Evolutionary conservation across 1,139 yeast genomes (phyloP).

Genomic region (Debaryomyces fabryi): DNA sequence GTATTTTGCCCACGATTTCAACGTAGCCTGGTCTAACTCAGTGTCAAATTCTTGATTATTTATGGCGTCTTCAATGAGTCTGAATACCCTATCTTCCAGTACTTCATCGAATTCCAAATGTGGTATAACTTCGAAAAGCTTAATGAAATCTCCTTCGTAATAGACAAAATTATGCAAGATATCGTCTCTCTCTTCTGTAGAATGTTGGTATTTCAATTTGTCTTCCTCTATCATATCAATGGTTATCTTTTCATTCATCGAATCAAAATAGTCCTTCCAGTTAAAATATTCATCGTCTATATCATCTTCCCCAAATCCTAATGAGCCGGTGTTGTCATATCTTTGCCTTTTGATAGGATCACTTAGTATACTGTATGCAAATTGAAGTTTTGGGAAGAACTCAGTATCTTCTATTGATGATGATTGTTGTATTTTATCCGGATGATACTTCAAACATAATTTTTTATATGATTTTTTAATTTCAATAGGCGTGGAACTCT

Average conservation of each 20-base stretch:
- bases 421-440: constrained; percentile 63
- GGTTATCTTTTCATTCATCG: constrained; percentile 62
- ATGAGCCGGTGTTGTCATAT: constrained; percentile 70
- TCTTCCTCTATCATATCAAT: constrained; percentile 78
- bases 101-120: constrained; percentile 68
- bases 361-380: constrained; percentile 70
- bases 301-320: constrained; percentile 44
- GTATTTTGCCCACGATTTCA: constrained; percentile 56
- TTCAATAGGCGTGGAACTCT: constrained; percentile 49
- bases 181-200: constrained; percentile 70
- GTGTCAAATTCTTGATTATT: constrained; percentile 33
- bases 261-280: constrained; percentile 69
- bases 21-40: constrained; percentile 28
- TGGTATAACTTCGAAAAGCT: constrained; percentile 72
- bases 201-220: constrained; percentile 59
- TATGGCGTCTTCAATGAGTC: constrained; percentile 47
- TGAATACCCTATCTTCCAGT: constrained; percentile 63
- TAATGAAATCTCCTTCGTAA: constrained; percentile 70
- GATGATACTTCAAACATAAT: constrained; percentile 71
- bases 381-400: constrained; percentile 70
- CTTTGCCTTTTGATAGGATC: constrained; percentile 58
- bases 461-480: constrained; percentile 75
- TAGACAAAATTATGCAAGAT: constrained; percentile 59
- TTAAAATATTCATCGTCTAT: constrained; percentile 46
- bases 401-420: constrained; percentile 33